These are phyloP conservation scores for Podospora sp. DNA, from an alignment of 495 filamentous ascomycete genomes.

Conservation along the genomic window DNA sequence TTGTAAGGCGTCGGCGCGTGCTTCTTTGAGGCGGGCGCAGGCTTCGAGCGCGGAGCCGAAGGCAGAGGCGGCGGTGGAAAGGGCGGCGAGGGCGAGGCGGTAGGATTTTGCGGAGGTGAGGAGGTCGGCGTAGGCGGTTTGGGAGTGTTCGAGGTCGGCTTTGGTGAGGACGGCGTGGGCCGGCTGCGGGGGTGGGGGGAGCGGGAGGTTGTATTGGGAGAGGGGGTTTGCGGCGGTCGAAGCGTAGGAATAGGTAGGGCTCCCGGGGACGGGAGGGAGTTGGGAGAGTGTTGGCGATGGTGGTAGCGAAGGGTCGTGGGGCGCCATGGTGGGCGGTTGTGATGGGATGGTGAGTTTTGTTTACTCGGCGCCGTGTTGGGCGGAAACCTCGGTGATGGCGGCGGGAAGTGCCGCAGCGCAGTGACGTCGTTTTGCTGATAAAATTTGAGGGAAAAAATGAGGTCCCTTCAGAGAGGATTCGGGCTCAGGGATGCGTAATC, in stretches of 20 bases:
- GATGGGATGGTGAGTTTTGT: conserved; percentile 2
- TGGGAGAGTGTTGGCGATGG: conserved; percentile 52
- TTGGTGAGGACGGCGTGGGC: conserved; percentile 61
- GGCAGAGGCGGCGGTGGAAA: conserved; percentile 59
- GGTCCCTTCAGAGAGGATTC: background rate
- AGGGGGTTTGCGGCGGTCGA: conserved; percentile 61
- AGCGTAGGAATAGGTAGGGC: conserved; percentile 63
- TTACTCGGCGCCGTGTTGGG: conserved; percentile 3
- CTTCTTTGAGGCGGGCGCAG: conserved; percentile 65
- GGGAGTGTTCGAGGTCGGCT: conserved; percentile 60
- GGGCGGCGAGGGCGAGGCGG: conserved; percentile 57
- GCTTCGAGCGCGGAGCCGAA: conserved; percentile 64
- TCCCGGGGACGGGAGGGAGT: conserved; percentile 56
- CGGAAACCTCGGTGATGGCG: background rate
- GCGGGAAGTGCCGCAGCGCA: background rate
- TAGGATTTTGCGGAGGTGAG: conserved; percentile 61
- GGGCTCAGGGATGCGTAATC: conserved; percentile 1
- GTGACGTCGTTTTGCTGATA: background rate
- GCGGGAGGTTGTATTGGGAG: conserved; percentile 58
- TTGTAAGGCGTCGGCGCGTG: conserved; percentile 50
- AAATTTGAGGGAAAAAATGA: background rate
- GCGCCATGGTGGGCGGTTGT: conserved; percentile 9
- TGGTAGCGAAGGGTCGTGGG: conserved; percentile 15
- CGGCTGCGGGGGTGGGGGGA: conserved; percentile 58
- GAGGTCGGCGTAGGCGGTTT: conserved; percentile 62